Base-by-base conservation (phyloP, 2,329 filamentous ascomycete genomes). In the Pestalotiopsis sp. region DNA sequence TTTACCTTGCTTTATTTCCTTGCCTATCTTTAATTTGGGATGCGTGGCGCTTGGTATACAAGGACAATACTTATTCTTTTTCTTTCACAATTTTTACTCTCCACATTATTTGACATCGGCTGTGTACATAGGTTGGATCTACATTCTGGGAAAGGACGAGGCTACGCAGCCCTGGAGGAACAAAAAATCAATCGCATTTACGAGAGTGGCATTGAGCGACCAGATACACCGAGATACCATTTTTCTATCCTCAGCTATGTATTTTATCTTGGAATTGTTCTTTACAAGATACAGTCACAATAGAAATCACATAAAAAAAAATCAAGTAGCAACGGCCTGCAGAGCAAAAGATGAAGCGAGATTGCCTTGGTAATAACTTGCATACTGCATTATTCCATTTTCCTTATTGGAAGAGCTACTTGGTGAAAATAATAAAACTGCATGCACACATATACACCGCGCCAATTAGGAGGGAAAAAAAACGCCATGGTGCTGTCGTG, bases 21-120 rank as follows among this genome's bases (percentile, higher is more conserved):
- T 27, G 39, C 12, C 23, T 56, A 17, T 49, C 45, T 25, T 25
- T 65, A 45, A 49, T 45, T 25, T 52, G 62, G 62, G 25, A 12
- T 65, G 45, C 45, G 23, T 31, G 38, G 62, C 38, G 62, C 62
- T 23, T 23, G 59, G 59, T 62, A 36, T 36, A 62, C 59, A 62
- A 17, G 59, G 25, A 36, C 17, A 6, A 11, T 14, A 23, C 12
- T 23, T 65, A 27, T 49, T 65, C 12, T 14, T 7, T 45, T 31
- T 64, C 14, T 65, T 13, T 25, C 11, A 41, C 39, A 41, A 45
- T 52, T 52, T 23, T 65, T 65, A 52, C 25, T 45, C 39, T 31
- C 5, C 7, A 60, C 17, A 31, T 27, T 60, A n/a, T 60, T 52
- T 36, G 7, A 36, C 31, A n/a, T 52, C 45, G 7, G 45, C 45